phyloP scores from a whole-genome alignment of 768 basidiomycete genomes.

The Collybia sp. region DNA sequence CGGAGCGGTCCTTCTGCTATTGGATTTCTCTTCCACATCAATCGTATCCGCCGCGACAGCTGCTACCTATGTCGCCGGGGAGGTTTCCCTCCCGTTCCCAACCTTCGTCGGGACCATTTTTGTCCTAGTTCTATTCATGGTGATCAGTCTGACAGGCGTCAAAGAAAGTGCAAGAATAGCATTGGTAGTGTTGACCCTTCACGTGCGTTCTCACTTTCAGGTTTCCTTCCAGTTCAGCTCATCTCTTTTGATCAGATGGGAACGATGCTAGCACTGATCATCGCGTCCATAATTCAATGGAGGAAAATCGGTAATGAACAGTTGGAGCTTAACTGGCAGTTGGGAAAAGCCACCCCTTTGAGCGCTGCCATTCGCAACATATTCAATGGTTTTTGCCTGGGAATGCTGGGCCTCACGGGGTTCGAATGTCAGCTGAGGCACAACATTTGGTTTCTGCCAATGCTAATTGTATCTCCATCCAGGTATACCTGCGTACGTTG shows the following conservation, averaged over 20 bases:
- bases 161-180: conserved; percentile 62
- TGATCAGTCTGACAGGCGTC: conserved; percentile 52
- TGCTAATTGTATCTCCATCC: background rate
- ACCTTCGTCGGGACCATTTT: conserved; percentile 44
- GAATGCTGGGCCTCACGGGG: conserved; percentile 70
- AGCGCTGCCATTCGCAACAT: conserved; percentile 36
- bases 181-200: conserved; percentile 49
- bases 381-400: conserved; percentile 65
- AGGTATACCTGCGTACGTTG: conserved; percentile 64
- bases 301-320: conserved; percentile 39
- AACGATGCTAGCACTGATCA: conserved; percentile 52
- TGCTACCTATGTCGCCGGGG: conserved; percentile 59
- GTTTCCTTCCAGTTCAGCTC: conserved; percentile 4
- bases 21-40: conserved; percentile 67
- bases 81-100: conserved; percentile 55
- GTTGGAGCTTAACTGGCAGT: conserved; percentile 52
- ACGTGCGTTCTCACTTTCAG: conserved; percentile 32
- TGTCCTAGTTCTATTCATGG: conserved; percentile 49
- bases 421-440: conserved; percentile 48
- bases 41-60: conserved; percentile 76
- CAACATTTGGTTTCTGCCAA: background rate
- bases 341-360: conserved; percentile 24
- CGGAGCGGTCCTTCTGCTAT: conserved; percentile 62
- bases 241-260: conserved; percentile 30
- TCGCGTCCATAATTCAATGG: conserved; percentile 50